Conservation (phyloP, 768 basidiomycete genomes). For the Cystofilobasidium ferigula region DNA sequence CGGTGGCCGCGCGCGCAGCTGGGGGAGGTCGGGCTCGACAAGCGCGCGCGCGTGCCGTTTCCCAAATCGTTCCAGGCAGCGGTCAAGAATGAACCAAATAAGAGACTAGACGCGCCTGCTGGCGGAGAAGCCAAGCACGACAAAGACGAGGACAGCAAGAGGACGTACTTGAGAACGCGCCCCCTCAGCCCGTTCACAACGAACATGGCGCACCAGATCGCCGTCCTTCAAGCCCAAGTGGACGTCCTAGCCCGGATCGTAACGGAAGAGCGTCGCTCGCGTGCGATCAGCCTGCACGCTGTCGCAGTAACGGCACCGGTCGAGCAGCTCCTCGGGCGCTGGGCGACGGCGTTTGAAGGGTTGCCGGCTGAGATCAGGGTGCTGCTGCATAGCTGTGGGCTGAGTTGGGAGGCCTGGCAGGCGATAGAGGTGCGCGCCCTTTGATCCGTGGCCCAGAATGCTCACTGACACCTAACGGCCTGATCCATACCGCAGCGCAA, state of each 20-base stretch:
- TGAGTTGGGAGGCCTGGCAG: conserved; percentile 64
- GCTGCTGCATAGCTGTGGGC: conserved; percentile 81
- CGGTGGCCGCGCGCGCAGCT: conserved; percentile 63
- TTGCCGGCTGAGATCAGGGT: conserved; percentile 60
- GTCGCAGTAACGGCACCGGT: conserved; percentile 55
- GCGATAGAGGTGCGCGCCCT: conserved; percentile 54
- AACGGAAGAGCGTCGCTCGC: conserved; percentile 48
- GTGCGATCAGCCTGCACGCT: conserved; percentile 78
- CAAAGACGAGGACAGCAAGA: not conserved
- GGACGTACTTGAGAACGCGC: not conserved
- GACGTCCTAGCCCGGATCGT: conserved; percentile 49
- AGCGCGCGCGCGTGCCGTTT: conserved; percentile 12
- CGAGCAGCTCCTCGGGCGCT: conserved; percentile 51
- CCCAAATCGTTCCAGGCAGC: not conserved
- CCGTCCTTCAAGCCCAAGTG: conserved; percentile 70
- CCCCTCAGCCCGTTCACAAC: conserved; percentile 63
- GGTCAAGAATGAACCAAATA: too few species aligned
- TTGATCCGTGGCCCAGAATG: too few species aligned
- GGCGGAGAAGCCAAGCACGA: not conserved
- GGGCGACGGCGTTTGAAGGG: conserved; percentile 43
- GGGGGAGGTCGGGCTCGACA: conserved; percentile 85
- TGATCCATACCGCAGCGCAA: conserved; percentile 44
- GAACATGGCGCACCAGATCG: conserved; percentile 67
- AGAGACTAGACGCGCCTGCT: too few species aligned
- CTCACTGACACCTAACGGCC: not conserved